phyloP scores from a whole-genome alignment of 257 asterid genomes.

The Cordia subcordata region DNA sequence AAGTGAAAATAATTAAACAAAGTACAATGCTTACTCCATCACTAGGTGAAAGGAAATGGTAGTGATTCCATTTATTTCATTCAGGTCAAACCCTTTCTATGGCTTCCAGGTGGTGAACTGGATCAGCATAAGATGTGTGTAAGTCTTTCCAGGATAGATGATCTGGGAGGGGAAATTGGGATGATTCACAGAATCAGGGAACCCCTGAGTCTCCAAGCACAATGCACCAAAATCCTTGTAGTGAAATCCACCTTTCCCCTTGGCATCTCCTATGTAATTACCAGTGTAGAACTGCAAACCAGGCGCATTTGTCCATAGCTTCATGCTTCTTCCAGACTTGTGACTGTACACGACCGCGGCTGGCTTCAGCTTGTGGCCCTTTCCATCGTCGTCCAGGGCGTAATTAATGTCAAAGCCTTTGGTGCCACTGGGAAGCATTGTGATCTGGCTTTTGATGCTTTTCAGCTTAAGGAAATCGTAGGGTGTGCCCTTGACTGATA shows the following conservation, averaged over 20 bases:
- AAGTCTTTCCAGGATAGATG: slow-evolving; percentile 42
- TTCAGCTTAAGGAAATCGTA: slow-evolving; percentile 53
- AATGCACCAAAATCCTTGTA: slow-evolving; percentile 52
- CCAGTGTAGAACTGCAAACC: slow-evolving; percentile 75
- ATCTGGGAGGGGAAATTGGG: slow-evolving; percentile 62
- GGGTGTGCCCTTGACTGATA: slow-evolving; percentile 46
- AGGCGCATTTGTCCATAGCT: slow-evolving; percentile 40
- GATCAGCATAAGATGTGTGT: slow-evolving; percentile 45
- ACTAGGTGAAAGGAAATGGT: too few species aligned
- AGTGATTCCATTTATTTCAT: too few species aligned
- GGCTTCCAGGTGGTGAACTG: slow-evolving; percentile 34
- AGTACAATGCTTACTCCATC: too few species aligned
- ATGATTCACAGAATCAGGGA: slow-evolving; percentile 82
- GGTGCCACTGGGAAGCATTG: slow-evolving; percentile 42
- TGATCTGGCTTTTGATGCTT: slow-evolving; percentile 41
- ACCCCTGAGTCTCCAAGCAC: slow-evolving; percentile 91
- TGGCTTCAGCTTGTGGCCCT: slow-evolving; percentile 26
- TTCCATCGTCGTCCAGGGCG: slow-evolving; percentile 39
- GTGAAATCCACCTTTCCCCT: slow-evolving; percentile 56
- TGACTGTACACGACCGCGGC: slow-evolving; percentile 41
- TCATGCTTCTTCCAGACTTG: slow-evolving; percentile 64
- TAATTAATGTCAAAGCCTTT: slow-evolving; percentile 69
- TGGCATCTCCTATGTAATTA: slow-evolving; percentile 28
- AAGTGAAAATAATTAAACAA: too few species aligned
- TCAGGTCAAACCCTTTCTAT: too few species aligned